Evolutionary conservation across 2,329 filamentous ascomycete species (phyloP).

Genomic region (Helotiales sp.): DNA sequence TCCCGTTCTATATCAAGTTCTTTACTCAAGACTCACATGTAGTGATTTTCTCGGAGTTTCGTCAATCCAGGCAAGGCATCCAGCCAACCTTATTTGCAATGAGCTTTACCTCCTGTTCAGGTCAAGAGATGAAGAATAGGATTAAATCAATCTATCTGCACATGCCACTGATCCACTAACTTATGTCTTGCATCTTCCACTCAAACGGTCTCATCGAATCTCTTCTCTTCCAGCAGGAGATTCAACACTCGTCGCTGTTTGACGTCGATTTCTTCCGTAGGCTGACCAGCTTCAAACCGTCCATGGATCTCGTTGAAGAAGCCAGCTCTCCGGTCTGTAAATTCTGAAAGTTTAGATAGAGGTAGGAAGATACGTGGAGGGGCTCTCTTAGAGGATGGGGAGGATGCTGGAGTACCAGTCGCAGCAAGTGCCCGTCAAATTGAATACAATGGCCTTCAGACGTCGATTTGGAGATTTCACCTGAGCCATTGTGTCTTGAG

Average conservation of each 20-base stretch:
- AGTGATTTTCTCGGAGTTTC: background rate
- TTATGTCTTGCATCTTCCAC: background rate
- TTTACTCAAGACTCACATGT: background rate
- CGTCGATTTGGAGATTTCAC: background rate
- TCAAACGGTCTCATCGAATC: background rate
- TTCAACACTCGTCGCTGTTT: background rate
- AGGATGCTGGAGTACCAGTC: background rate
- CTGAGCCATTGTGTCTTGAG: background rate
- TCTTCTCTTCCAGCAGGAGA: background rate
- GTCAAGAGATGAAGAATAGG: no score
- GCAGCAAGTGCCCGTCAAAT: background rate
- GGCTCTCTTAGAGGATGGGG: background rate
- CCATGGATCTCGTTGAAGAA: background rate
- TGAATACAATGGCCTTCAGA: background rate
- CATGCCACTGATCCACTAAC: background rate
- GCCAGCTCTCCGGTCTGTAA: background rate
- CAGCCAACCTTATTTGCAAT: background rate
- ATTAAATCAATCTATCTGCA: background rate
- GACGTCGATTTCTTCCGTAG: background rate
- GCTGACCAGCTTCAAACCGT: background rate
- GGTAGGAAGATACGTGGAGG: background rate
- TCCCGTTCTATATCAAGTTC: background rate
- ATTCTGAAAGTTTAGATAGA: background rate
- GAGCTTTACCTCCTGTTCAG: no score
- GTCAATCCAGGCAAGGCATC: background rate